Evolutionary conservation across 495 filamentous ascomycete species (phyloP).

Genomic region (Aspergillus funiculosus): DNA sequence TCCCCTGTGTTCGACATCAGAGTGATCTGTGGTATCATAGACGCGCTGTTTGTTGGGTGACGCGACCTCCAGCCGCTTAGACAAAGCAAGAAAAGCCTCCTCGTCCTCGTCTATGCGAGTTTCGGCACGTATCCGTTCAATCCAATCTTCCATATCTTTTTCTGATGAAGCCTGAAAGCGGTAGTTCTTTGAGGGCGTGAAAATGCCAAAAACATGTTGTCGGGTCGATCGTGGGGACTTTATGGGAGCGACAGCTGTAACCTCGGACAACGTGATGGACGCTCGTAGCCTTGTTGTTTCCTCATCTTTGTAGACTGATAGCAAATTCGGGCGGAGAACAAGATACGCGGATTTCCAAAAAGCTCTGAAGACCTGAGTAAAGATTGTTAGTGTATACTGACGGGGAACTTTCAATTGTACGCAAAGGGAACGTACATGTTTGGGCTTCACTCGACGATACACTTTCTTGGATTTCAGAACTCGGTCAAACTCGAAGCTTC

Average conservation of each 20-base stretch:
- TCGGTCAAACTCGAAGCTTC: conserved; percentile 89
- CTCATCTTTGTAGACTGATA: conserved; percentile 91
- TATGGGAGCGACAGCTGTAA: conserved; percentile 83
- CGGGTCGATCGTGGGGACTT: conserved; percentile 80
- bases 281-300: conserved; percentile 83
- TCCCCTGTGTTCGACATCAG: conserved; percentile 30
- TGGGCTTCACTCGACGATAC: conserved; percentile 82
- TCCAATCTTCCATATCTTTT: conserved; percentile 81
- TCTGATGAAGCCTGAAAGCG: conserved; percentile 71
- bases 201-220: conserved; percentile 83
- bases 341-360: conserved; percentile 86
- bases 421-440: conserved; percentile 59
- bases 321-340: conserved; percentile 85
- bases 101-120: conserved; percentile 83
- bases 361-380: conserved; percentile 31
- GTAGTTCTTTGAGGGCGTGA: conserved; percentile 84
- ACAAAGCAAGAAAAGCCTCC: conserved; percentile 58
- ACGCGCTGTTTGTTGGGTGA: conserved; percentile 32
- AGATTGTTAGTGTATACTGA: conserved; percentile 6
- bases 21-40: conserved; percentile 45
- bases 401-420: conserved; percentile 3
- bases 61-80: conserved; percentile 41
- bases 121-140: conserved; percentile 70
- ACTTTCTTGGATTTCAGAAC: conserved; percentile 84
- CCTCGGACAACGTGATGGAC: conserved; percentile 79